Conservation (phyloP, 352 stramenopile species). For the Pythium scleroteichum region DNA sequence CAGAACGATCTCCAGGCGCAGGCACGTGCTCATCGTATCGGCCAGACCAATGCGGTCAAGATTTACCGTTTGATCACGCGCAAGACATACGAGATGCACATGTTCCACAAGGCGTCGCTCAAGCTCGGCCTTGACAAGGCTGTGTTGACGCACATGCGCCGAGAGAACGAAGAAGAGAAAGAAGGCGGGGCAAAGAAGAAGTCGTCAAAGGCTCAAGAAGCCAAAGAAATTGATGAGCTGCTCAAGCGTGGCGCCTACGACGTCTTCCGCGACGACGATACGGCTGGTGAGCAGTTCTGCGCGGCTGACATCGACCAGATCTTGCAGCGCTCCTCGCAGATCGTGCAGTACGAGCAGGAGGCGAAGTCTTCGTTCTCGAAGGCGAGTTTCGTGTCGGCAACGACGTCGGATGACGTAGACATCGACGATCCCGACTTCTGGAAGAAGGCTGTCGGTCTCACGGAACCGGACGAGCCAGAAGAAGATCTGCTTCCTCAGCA, state of each 20-base stretch:
- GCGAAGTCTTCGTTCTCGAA: constrained; percentile 90
- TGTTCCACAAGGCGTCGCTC: constrained; percentile 92
- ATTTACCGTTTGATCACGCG: constrained; percentile 89
- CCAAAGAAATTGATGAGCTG: constrained; percentile 91
- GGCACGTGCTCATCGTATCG: constrained; percentile 90
- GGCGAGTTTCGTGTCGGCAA: constrained; percentile 91
- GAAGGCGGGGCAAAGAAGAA: constrained; percentile 51
- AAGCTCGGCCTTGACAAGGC: constrained; percentile 94
- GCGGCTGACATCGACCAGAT: constrained; percentile 98
- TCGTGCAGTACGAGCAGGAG: constrained; percentile 86
- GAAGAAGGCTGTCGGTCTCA: constrained; percentile 96
- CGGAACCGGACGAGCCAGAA: constrained; percentile 68
- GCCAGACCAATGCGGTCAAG: constrained; percentile 89
- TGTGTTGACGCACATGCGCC: constrained; percentile 90
- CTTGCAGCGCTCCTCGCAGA: constrained; percentile 86
- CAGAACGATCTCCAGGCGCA: constrained; percentile 97
- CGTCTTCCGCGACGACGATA: constrained; percentile 91
- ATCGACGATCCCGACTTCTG: constrained; percentile 99
- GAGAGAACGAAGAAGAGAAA: constrained; percentile 81
- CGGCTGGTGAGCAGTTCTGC: constrained; percentile 94
- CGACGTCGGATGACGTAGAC: constrained; percentile 93
- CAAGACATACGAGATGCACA: constrained; percentile 95
- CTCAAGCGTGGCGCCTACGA: constrained; percentile 91
- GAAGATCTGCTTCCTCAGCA: constrained; percentile 70
- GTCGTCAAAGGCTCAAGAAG: constrained; percentile 77